Percentiles rank a stretch among this genome's conserved stretches.
Evolutionary conservation across 2,329 filamentous ascomycete genomes (phyloP).

Genomic region (Cladophialophora psammophila): DNA sequence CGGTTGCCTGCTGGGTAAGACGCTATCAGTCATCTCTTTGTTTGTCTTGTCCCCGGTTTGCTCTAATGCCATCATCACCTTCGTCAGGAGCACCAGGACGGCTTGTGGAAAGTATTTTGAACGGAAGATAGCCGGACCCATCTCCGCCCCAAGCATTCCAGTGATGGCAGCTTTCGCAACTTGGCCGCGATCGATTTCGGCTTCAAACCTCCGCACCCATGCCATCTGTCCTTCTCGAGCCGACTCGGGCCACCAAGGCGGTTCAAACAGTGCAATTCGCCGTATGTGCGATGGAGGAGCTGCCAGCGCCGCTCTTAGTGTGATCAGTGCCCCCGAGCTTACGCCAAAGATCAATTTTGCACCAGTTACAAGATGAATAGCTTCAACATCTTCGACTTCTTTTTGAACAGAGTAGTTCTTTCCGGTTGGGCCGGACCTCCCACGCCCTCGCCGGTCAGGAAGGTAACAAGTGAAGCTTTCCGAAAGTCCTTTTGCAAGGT

Average conservation of each 20-base stretch:
- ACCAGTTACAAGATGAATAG: constrained; percentile 21
- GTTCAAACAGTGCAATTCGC: constrained; percentile 29
- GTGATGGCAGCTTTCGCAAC: constrained; percentile 25
- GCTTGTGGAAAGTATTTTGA: constrained; percentile 26
- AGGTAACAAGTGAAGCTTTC: constrained; percentile 27
- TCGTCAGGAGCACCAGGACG: constrained; percentile 21
- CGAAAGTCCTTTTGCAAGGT: constrained; percentile 23
- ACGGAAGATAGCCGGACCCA: constrained; percentile 25
- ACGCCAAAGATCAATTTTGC: constrained; percentile 29
- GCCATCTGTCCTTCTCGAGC: constrained; percentile 20
- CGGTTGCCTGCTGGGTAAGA: background rate
- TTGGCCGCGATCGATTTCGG: constrained; percentile 20
- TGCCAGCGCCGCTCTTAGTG: constrained; percentile 21
- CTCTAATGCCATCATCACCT: constrained; percentile 21
- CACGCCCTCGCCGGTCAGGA: constrained; percentile 28
- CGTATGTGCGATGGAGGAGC: constrained; percentile 22
- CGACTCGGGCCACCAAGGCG: constrained; percentile 26
- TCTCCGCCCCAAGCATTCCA: constrained; percentile 27
- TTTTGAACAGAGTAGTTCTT: constrained; percentile 12
- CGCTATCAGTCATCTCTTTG: background rate
- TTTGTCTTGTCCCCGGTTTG: constrained; percentile 11
- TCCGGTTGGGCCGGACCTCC: constrained; percentile 21
- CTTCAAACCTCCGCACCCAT: constrained; percentile 24
- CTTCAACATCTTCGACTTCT: constrained; percentile 30
- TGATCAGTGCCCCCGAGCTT: constrained; percentile 29